These are phyloP conservation scores for Saccharomycopsis amapae DNA, from an alignment of 805 yeast species.

Conservation along the genomic window DNA sequence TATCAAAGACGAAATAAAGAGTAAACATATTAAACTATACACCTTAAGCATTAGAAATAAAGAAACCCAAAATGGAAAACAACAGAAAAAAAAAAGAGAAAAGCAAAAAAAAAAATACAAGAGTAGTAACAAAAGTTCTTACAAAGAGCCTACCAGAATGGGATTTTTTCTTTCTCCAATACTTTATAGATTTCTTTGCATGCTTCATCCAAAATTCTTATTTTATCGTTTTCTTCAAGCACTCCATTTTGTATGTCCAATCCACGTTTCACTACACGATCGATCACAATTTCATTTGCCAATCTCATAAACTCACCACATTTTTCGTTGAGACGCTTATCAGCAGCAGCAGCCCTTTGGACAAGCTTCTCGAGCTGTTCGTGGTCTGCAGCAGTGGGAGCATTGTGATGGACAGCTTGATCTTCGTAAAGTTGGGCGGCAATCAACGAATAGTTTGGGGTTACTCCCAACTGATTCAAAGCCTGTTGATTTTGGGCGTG, in stretches of 20 bases:
- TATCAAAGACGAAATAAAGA: too few relatives aligned
- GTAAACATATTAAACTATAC: neutral
- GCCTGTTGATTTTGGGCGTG: too few relatives aligned
- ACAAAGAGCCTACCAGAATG: too few relatives aligned
- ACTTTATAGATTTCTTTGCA: neutral
- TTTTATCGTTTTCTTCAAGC: neutral
- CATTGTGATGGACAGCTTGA: neutral
- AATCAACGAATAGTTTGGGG: neutral
- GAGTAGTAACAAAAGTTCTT: too few relatives aligned
- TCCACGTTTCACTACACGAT: slow-evolving; percentile 1
- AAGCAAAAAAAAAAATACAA: neutral
- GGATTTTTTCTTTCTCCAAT: slow-evolving; percentile 2
- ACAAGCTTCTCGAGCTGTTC: neutral
- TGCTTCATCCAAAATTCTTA: neutral
- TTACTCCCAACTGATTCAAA: neutral
- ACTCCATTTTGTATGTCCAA: neutral
- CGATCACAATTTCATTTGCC: slow-evolving; percentile 1
- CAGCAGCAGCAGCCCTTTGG: neutral
- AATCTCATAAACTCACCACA: neutral
- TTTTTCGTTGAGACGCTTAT: neutral
- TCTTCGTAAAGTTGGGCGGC: slow-evolving; percentile 7
- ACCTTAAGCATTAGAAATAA: neutral
- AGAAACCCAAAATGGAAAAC: neutral
- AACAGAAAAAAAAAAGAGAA: neutral
- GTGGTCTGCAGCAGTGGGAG: neutral